Conservation (phyloP, 495 filamentous ascomycete genomes). For the Hypomontagnella monticulosa region DNA sequence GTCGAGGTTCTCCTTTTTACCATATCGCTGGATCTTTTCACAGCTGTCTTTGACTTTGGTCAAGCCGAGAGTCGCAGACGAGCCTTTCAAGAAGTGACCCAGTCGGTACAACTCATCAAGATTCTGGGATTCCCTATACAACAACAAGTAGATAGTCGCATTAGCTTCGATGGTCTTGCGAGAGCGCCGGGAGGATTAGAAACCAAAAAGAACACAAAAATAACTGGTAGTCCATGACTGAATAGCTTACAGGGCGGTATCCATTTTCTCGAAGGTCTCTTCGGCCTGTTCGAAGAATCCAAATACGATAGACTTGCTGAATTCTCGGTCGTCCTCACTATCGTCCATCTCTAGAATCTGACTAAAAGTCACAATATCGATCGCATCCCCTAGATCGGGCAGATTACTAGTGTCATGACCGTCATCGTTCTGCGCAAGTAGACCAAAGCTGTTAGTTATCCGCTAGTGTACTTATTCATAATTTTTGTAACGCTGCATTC, state of each 20-base stretch:
- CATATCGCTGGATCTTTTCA: slow-evolving; percentile 96
- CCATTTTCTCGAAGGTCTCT: slow-evolving; percentile 87
- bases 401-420: slow-evolving; percentile 40
- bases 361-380: slow-evolving; percentile 83
- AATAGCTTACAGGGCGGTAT: slow-evolving; percentile 74
- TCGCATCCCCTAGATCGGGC: slow-evolving; percentile 68
- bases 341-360: slow-evolving; percentile 99
- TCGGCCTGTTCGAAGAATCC: slow-evolving; percentile 94
- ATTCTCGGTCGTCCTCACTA: slow-evolving; percentile 78
- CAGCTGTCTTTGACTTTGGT: slow-evolving; percentile 92
- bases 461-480: slow-evolving; percentile 1
- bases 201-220: slow-evolving; percentile 16
- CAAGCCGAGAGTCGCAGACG: slow-evolving; percentile 94
- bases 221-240: slow-evolving; percentile 1
- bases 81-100: slow-evolving; percentile 97
- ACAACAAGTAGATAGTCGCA: neutral
- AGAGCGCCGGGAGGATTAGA: neutral
- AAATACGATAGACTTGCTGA: slow-evolving; percentile 83
- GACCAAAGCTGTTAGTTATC: slow-evolving; percentile 14
- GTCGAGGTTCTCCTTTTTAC: slow-evolving; percentile 78
- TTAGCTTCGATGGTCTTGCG: slow-evolving; percentile 30
- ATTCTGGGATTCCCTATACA: slow-evolving; percentile 67
- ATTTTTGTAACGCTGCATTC: neutral
- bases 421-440: slow-evolving; percentile 38
- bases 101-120: slow-evolving; percentile 79